A percentile compares a stretch with the other conserved stretches of the same genome.
Evolutionary conservation across 2,329 filamentous ascomycete species (phyloP).

Genomic region (Fusarium buxicola): DNA sequence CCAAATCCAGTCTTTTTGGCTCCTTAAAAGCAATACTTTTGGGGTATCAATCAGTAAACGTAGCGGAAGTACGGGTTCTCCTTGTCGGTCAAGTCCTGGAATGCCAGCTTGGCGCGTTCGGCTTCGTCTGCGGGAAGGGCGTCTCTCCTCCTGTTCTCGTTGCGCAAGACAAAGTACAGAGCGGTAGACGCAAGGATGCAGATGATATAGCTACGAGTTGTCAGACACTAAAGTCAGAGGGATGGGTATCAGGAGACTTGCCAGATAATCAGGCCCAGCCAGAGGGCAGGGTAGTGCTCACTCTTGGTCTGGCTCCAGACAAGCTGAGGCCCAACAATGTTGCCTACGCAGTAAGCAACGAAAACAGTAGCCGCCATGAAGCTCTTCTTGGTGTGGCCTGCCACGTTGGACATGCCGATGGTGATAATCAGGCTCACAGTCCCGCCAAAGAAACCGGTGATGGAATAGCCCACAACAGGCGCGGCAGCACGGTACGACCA

Average conservation of each 20-base stretch:
- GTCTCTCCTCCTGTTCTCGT: conserved; percentile 68
- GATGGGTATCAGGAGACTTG: conserved; percentile 42
- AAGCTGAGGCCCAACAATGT: conserved; percentile 80
- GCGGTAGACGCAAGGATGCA: conserved; percentile 68
- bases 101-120: conserved; percentile 73
- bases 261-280: conserved; percentile 75
- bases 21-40: background rate
- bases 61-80: conserved; percentile 77
- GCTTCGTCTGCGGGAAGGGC: conserved; percentile 63
- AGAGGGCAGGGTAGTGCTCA: conserved; percentile 77
- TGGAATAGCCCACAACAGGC: conserved; percentile 76
- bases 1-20: background rate
- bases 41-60: conserved; percentile 47
- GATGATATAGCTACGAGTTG: conserved; percentile 69
- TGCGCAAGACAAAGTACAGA: conserved; percentile 69
- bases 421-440: conserved; percentile 71
- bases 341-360: conserved; percentile 79
- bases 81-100: conserved; percentile 75
- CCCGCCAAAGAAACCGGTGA: conserved; percentile 79
- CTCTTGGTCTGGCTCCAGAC: conserved; percentile 73
- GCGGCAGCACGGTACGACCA: conserved; percentile 74
- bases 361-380: conserved; percentile 81
- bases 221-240: background rate
- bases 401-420: conserved; percentile 73
- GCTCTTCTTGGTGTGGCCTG: conserved; percentile 82